Conservation (phyloP, 1,139 yeast species). For the Saccharomyces pastorianus region DNA sequence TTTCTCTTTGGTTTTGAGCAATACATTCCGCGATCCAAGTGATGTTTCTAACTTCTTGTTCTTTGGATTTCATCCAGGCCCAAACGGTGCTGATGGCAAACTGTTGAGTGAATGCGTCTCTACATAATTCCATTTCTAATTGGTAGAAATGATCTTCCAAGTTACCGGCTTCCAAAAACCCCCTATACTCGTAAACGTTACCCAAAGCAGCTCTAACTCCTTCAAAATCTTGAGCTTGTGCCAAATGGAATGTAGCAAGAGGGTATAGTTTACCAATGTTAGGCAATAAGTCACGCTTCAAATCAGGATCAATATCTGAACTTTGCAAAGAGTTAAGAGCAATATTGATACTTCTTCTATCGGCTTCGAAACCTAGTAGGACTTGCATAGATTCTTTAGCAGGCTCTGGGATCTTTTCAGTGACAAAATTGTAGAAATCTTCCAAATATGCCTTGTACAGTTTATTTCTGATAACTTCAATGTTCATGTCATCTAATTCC, state of each 20-base stretch:
- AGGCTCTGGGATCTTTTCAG: constrained; percentile 57
- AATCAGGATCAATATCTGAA: constrained; percentile 49
- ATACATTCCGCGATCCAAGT: constrained; percentile 99
- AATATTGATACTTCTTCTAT: constrained; percentile 87
- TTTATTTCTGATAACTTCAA: constrained; percentile 87
- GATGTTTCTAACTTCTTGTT: constrained; percentile 92
- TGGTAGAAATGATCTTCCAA: constrained; percentile 91
- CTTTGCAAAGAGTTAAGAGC: constrained; percentile 68
- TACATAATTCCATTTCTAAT: constrained; percentile 86
- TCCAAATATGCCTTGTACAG: constrained; percentile 89
- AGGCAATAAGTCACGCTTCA: constrained; percentile 70
- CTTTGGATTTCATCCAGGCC: constrained; percentile 95
- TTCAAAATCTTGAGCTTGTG: constrained; percentile 75
- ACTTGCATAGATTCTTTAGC: constrained; percentile 73
- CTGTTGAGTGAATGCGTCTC: constrained; percentile 92
- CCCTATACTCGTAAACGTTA: constrained; percentile 63
- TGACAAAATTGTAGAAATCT: constrained; percentile 67
- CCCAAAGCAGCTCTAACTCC: constrained; percentile 68
- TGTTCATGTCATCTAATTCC: constrained; percentile 90
- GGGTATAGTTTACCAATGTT: constrained; percentile 75
- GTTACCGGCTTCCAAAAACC: constrained; percentile 63
- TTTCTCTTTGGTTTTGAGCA: constrained; percentile 77
- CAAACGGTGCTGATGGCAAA: constrained; percentile 84
- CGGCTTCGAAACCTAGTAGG: constrained; percentile 84
- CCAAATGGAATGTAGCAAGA: constrained; percentile 57